These are phyloP conservation scores for Lachnellula subtilissima DNA, from an alignment of 2,329 filamentous ascomycete genomes.

Conservation along the genomic window DNA sequence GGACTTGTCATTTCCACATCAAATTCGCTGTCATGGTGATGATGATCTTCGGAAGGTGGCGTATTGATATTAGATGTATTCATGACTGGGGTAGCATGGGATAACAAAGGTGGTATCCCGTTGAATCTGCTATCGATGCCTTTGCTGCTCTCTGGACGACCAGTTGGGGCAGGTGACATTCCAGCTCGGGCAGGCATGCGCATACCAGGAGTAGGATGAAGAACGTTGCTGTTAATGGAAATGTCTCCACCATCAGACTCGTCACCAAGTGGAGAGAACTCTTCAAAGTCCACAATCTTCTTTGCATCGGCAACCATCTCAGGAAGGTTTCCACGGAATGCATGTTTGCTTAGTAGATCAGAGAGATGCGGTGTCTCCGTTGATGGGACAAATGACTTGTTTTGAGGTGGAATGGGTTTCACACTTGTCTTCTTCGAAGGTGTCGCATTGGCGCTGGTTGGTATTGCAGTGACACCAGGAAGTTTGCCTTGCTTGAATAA, in stretches of 20 bases:
- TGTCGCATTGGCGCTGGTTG: slow-evolving; percentile 30
- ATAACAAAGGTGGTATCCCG: slow-evolving; percentile 38
- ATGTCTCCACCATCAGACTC: slow-evolving; percentile 48
- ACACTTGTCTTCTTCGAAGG: slow-evolving; percentile 18
- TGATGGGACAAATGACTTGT: slow-evolving; percentile 46
- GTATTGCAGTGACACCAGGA: slow-evolving; percentile 44
- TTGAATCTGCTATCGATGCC: slow-evolving; percentile 39
- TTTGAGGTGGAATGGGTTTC: slow-evolving; percentile 26
- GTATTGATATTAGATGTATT: slow-evolving; percentile 19
- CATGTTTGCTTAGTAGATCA: slow-evolving; percentile 56
- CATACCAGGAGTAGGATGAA: slow-evolving; percentile 38
- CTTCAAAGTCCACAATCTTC: slow-evolving; percentile 47
- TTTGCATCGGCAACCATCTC: slow-evolving; percentile 58
- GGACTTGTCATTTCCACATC: slow-evolving; percentile 40
- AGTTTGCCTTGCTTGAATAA: slow-evolving; percentile 49
- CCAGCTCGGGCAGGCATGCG: slow-evolving; percentile 55
- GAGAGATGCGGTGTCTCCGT: slow-evolving; percentile 63
- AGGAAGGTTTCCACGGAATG: slow-evolving; percentile 56
- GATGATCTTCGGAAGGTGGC: slow-evolving; percentile 14
- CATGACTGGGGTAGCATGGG: slow-evolving; percentile 30
- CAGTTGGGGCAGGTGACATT: slow-evolving; percentile 45
- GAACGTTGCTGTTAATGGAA: slow-evolving; percentile 33
- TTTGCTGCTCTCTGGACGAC: slow-evolving; percentile 55
- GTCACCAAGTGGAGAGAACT: slow-evolving; percentile 47
- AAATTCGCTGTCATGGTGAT: slow-evolving; percentile 10